phyloP scores from a whole-genome alignment of 2,329 filamentous ascomycete species.

The Lecanicillium sp. region DNA sequence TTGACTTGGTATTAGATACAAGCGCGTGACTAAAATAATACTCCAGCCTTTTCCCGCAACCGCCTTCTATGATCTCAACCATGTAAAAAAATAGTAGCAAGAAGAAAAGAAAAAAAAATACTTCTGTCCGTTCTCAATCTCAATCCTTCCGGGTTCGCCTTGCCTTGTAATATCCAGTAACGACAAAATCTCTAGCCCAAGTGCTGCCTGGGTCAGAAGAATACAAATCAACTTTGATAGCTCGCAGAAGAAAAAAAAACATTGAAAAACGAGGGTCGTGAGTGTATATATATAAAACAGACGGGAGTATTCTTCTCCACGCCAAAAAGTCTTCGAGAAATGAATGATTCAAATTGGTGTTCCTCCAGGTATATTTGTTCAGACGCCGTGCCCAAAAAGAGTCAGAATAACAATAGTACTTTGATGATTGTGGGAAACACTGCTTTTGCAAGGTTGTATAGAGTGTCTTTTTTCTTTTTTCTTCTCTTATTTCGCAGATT shows the following conservation, averaged over 20 bases:
- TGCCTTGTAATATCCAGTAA: conserved; percentile 7
- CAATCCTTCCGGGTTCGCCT: conserved; percentile 2
- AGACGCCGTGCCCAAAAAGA: conserved; percentile 7
- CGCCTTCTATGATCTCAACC: too few species aligned
- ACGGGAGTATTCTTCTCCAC: background rate
- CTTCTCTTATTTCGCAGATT: conserved; percentile 5
- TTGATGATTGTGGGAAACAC: conserved; percentile 2
- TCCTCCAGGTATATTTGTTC: conserved; percentile 5
- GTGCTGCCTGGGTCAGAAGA: conserved; percentile 5
- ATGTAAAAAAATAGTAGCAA: conserved; percentile 3
- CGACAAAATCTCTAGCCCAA: conserved; percentile 3
- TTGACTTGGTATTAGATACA: too few species aligned
- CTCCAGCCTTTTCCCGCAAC: background rate
- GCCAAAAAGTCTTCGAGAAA: conserved; percentile 8
- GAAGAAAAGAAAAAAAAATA: conserved; percentile 2
- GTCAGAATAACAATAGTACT: background rate
- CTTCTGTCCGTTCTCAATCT: conserved; percentile 3
- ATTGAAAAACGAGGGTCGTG: conserved; percentile 6
- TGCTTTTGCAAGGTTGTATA: conserved; percentile 9
- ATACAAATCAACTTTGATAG: background rate
- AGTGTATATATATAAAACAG: background rate
- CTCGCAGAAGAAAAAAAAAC: conserved; percentile 12
- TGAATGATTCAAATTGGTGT: conserved; percentile 8
- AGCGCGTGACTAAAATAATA: background rate
- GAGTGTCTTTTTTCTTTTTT: conserved; percentile 2